Evolutionary conservation across 345 rosid species (phyloP), one percentile per base, ranked within the genome.

Genomic region (Syzygium oleosum): DNA sequence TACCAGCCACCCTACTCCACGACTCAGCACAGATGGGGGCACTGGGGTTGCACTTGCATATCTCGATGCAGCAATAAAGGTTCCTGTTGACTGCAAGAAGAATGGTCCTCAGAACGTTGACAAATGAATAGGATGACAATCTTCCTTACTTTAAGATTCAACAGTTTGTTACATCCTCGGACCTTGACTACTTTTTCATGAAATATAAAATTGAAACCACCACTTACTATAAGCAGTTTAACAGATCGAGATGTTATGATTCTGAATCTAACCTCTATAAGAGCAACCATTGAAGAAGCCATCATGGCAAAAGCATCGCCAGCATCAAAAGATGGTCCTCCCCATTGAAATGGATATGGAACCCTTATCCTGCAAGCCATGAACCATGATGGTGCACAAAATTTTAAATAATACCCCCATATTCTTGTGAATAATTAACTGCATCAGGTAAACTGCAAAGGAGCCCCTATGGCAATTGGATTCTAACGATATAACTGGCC

Each of bases 291-390:
- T 84, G 95, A 86, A 85, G 99, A 96, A 85, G 98, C 99, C 91
- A 95, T 94, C 94, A 94, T 91, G 59, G 96, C 95, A 86, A 96
- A 92, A 49, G 88, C 85, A 86, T 95, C 94, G 4, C 98, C 97
- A 23, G 90, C 98, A 79, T 89, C 84, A 87, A 97, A 96, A 34
- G 91, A 88, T 15, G 99, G 99, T 55, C 92, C 52, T 8, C 99
- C 99, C 96, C 97, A 96, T 85, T 94, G 97, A 87, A 95, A 94
- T 54, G 99, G 99, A 92, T 94, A 96, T 16, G 99, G 99, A 91
- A 96, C 21, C 85, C 89, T 94, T 88, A 96, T 94, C 99, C 98
- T 95, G 91, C 89, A 55, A 88, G 46, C 29, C 53, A 65, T 29
- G 59, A 85, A 84, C 27, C 49, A n/a, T 58, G 49, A 87, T 55